phyloP scores from a whole-genome alignment of 2,329 filamentous ascomycete species.

The Paecilomyces variotii region DNA sequence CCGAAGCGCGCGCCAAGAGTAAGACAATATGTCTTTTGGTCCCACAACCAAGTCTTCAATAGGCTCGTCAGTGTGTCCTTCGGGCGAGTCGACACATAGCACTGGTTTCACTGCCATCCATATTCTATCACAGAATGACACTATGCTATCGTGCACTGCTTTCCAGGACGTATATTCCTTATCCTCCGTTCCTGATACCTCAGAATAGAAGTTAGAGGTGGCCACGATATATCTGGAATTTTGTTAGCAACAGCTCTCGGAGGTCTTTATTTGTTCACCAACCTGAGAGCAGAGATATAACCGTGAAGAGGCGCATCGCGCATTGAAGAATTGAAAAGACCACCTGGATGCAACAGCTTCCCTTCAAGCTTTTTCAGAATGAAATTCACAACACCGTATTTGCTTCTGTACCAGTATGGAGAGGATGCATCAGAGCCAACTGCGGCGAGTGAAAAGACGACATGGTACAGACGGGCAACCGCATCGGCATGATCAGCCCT shows the following conservation, averaged over 20 bases:
- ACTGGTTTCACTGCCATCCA: constrained; percentile 71
- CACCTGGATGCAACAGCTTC: constrained; percentile 56
- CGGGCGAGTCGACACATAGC: constrained; percentile 88
- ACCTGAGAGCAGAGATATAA: constrained; percentile 60
- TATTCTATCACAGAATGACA: constrained; percentile 56
- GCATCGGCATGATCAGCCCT: constrained; percentile 90
- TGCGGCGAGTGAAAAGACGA: constrained; percentile 55
- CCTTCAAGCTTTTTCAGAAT: constrained; percentile 56
- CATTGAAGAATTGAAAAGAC: constrained; percentile 59
- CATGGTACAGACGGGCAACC: constrained; percentile 65
- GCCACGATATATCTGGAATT: constrained; percentile 42
- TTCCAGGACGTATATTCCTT: constrained; percentile 19
- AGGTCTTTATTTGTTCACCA: constrained; percentile 13
- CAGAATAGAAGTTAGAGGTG: constrained; percentile 29
- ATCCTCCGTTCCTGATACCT: constrained; percentile 19
- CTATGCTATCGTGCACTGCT: constrained; percentile 40
- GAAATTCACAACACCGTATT: constrained; percentile 45
- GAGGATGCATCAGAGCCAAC: constrained; percentile 15
- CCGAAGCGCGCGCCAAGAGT: constrained; percentile 90
- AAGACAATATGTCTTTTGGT: constrained; percentile 82
- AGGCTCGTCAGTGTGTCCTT: constrained; percentile 59
- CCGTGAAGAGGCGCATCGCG: constrained; percentile 61
- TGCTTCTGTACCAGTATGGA: constrained; percentile 25
- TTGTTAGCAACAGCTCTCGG: constrained; percentile 7
- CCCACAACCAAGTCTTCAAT: constrained; percentile 66